Base-by-base conservation (phyloP, 163 green algal genomes). In the Coccomyxa subellipsoidea region DNA sequence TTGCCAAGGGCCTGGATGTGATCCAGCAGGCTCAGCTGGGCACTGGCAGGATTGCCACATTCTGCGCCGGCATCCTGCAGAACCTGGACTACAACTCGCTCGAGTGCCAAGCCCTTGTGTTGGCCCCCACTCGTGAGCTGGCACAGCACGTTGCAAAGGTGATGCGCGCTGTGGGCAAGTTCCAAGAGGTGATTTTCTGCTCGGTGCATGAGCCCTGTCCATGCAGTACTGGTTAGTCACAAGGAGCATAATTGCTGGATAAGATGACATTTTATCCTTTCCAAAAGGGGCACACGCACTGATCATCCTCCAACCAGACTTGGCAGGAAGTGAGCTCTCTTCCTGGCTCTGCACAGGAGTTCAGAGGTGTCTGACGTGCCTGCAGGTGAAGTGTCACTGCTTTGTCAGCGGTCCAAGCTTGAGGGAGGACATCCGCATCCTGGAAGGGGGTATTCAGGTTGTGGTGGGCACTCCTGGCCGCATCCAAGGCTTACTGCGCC, bases 71-170 rank as follows among this genome's bases (percentile, higher is more conserved):
- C 84, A 97, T 99, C 84, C 90, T 99, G 84, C 95, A 99, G 90
- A 97, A 98, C 90, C 90, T 99, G 81, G 96, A 99, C 92, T 98
- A 98, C 92, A 89, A 92, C 54, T 71, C 95, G 54, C 81, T 92
- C 18, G 94, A 99, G 85, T 99, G 96, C 93, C 96, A 99, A 93
- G 96, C 90, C 9, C 94, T 99, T 54, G 97, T 99, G 80, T 92
- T 99, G 72, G 97, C 97, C 0, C 97, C 97, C 70, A 99, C 97
- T 25, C 95, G 97, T 80, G 97, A 99, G 94, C 92, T 99, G 88
- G 97, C 97, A 23, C 96, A 99, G 92, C 97, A 99, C 92, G 99
- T 99, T 78, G 96, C 99, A 92, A 99, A 99, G 91, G 96, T 99
- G 80, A 98, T 99, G 95, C 90, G 95, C 81, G 95, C 96, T 25